Evolutionary conservation across 179 eudicot genomes (phyloP), one percentile per base, ranked within the genome.

Genomic region (Silene vulgaris): DNA sequence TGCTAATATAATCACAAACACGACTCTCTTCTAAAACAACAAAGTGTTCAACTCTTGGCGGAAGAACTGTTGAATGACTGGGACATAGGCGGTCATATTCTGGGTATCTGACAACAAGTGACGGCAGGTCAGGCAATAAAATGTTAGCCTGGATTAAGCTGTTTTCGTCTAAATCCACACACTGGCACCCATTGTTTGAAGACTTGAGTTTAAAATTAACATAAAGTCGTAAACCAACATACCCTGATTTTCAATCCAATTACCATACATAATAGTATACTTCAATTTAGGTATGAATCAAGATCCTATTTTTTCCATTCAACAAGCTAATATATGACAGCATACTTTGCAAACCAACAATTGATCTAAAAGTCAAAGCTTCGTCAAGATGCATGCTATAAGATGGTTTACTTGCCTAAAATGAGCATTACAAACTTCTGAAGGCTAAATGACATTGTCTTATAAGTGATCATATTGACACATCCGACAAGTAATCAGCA

Each of bases 1-100:
- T 87, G 80, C 86, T 83, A 62, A 95, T 85, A 78, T 85, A 92
- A 66, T 89, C 90, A 74, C 89, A 83, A 81, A 90, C 93, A 74
- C 88, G 84, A 56, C 90, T 93, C 73, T 85, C 99, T 83, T 90
- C 84, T 78, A 81, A 78, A 73, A 92, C 97, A 81, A 92, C 96
- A 65, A 95, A 78, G 86, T 95, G 99, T 64, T 92, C 97, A 52
- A 95, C 87, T 81, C 99, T 87, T 29, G 96, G 99, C 45, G 91
- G 90, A 28, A 82, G 71, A 82, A 75, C 80, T 66, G 86, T 79
- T 21, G 86, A 71, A 64, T 90, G 91, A 72, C 97, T 88, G 13
- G 98, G 98, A 65, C 90, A 87, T 59, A 95, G 86, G 40, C 97
- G 91, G 54, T 77, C 80, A 75, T 92, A 92, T 63, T 78, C 77